Conservation (phyloP, 805 yeast species). For the Vanderwaltozyma polyspora region DNA sequence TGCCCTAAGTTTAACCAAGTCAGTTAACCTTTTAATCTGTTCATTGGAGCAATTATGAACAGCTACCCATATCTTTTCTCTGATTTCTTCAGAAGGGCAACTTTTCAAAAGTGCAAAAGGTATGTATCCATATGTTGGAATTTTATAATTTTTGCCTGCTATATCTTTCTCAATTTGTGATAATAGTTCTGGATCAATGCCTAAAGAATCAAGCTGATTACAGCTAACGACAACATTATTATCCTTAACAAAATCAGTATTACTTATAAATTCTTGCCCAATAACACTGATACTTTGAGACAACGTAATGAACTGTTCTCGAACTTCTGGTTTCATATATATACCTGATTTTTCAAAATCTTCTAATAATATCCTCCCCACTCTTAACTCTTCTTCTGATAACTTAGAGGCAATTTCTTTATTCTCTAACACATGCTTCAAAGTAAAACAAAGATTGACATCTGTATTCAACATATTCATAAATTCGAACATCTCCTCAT, state of each 20-base stretch:
- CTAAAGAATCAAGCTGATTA: constrained; percentile 13
- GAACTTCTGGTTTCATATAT: constrained; percentile 54
- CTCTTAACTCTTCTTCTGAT: constrained; percentile 67
- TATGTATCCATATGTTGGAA: constrained; percentile 52
- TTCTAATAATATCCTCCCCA: constrained; percentile 65
- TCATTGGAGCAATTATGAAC: constrained; percentile 52
- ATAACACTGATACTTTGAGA: constrained; percentile 71
- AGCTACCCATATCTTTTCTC: constrained; percentile 65
- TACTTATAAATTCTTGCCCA: constrained; percentile 60
- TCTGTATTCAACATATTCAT: constrained; percentile 90
- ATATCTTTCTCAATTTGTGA: constrained; percentile 26
- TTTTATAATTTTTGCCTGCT: constrained; percentile 32
- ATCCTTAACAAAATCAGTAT: constrained; percentile 12
- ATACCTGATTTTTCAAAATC: constrained; percentile 91
- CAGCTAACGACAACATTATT: constrained; percentile 17
- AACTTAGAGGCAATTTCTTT: constrained; percentile 27
- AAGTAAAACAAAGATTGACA: constrained; percentile 50
- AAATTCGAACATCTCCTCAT: constrained; percentile 79
- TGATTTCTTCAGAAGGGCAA: constrained; percentile 42
- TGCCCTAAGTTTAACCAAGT: constrained; percentile 54
- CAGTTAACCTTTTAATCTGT: constrained; percentile 51
- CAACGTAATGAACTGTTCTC: constrained; percentile 60
- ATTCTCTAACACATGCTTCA: constrained; percentile 43
- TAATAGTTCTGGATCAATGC: constrained; percentile 11
- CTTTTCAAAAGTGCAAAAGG: constrained; percentile 55